Evolutionary conservation across 148 eudicot species (phyloP).

Genomic region (Nepenthes gracilis): DNA sequence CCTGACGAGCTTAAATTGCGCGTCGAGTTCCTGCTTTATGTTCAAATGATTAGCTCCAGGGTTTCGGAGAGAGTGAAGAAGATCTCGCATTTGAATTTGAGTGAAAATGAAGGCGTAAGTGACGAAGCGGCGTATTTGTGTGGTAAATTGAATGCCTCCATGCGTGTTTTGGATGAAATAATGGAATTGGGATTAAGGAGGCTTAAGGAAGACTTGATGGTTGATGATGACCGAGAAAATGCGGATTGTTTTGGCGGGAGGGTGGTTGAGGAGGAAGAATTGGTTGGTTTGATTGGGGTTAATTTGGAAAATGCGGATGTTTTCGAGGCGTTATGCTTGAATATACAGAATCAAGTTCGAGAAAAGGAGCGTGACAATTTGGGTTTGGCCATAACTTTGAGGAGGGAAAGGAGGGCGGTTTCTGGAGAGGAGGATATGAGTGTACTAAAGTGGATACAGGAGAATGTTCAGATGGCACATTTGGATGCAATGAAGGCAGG

Average conservation of each 20-base stretch:
- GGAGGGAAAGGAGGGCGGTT: slow-evolving; percentile 20
- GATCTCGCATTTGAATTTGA: slow-evolving; percentile 7
- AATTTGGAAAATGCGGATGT: slow-evolving; percentile 56
- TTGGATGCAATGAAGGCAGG: slow-evolving; percentile 66
- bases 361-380: slow-evolving; percentile 25
- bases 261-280: slow-evolving; percentile 38
- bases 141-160: slow-evolving; percentile 7
- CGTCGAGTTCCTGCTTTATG: slow-evolving; percentile 53
- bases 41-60: slow-evolving; percentile 41
- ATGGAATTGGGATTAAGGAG: slow-evolving; percentile 51
- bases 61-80: slow-evolving; percentile 21
- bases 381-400: slow-evolving; percentile 45
- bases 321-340: slow-evolving; percentile 52
- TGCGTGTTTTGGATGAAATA: slow-evolving; percentile 39
- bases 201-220: slow-evolving; percentile 52
- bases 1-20: slow-evolving; percentile 34
- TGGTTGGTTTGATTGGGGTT: slow-evolving; percentile 43
- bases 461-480: slow-evolving; percentile 54
- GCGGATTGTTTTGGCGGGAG: slow-evolving; percentile 3
- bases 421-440: slow-evolving; percentile 39
- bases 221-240: slow-evolving; percentile 12
- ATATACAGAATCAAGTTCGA: slow-evolving; percentile 45
- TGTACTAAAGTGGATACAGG: slow-evolving; percentile 46
- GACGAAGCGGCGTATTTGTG: slow-evolving; percentile 16
- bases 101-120: slow-evolving; percentile 6